Conservation (phyloP, 345 rosid species). For the Viola odorata region DNA sequence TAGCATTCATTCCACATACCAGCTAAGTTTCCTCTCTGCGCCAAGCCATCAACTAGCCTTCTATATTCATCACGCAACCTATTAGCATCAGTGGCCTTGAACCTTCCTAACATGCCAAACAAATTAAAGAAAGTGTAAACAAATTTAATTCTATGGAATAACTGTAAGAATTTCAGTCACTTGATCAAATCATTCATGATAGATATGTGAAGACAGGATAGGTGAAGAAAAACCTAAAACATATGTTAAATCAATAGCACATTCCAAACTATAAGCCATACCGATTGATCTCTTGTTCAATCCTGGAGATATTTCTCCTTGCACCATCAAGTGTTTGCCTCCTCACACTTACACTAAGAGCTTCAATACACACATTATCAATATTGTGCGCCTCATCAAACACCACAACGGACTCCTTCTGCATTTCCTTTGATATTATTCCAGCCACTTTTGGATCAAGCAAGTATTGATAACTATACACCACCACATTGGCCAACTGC, state of each 20-base stretch:
- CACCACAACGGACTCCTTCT: slow-evolving; percentile 87
- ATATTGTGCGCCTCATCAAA: slow-evolving; percentile 99
- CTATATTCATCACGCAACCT: slow-evolving; percentile 90
- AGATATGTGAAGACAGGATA: background rate
- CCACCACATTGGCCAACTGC: slow-evolving; percentile 86
- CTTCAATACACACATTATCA: slow-evolving; percentile 95
- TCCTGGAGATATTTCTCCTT: slow-evolving; percentile 68
- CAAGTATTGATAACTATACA: slow-evolving; percentile 92
- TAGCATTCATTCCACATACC: slow-evolving; percentile 38
- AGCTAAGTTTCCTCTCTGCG: slow-evolving; percentile 75
- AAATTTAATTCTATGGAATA: background rate
- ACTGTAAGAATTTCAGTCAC: background rate
- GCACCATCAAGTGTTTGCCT: slow-evolving; percentile 95
- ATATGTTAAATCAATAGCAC: too few species aligned
- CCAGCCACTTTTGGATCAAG: slow-evolving; percentile 99
- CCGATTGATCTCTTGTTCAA: slow-evolving; percentile 82
- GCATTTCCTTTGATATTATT: slow-evolving; percentile 94
- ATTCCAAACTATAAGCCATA: slow-evolving; percentile 16
- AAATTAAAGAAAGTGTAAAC: slow-evolving; percentile 29
- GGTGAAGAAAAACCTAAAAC: background rate
- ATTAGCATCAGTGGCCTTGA: slow-evolving; percentile 93
- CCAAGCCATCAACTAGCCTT: slow-evolving; percentile 92
- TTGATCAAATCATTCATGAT: background rate
- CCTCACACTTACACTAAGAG: slow-evolving; percentile 90
- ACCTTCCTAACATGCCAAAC: slow-evolving; percentile 93